These are phyloP conservation scores for Cylindrotheca closterium DNA, from an alignment of 108 stramenopile species.

Conservation along the genomic window DNA sequence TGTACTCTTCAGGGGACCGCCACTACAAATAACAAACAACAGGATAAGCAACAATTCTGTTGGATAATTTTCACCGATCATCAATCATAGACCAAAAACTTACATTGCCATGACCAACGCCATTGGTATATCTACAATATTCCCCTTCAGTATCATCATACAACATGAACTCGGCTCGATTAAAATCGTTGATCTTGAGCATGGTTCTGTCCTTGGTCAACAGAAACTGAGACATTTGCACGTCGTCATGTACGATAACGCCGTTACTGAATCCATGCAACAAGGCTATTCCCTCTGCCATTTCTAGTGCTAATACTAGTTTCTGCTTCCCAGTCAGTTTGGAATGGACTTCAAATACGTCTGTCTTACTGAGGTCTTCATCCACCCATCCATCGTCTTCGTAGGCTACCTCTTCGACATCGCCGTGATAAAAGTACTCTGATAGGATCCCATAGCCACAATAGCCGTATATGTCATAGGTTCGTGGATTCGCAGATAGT, in stretches of 20 bases:
- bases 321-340: constrained; percentile 34
- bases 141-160: constrained; percentile 41
- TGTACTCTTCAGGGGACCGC: constrained; percentile 70
- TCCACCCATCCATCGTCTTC: constrained; percentile 16
- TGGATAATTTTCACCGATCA: no score
- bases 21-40: constrained; percentile 27
- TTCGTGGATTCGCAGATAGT: constrained; percentile 55
- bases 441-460: constrained; percentile 56
- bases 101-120: constrained; percentile 29
- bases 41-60: no score
- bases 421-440: constrained; percentile 53
- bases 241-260: constrained; percentile 64
- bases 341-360: neutral
- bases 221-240: constrained; percentile 67
- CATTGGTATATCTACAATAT: constrained; percentile 67
- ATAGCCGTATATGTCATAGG: constrained; percentile 71
- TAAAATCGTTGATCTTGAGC: constrained; percentile 82
- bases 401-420: constrained; percentile 37
- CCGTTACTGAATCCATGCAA: constrained; percentile 66
- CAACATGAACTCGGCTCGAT: constrained; percentile 70
- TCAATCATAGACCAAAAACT: constrained; percentile 7
- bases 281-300: constrained; percentile 62
- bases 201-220: constrained; percentile 30
- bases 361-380: constrained; percentile 13
- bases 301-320: constrained; percentile 53